Base-by-base conservation (phyloP, 352 stramenopile genomes). In the Elongisporangium anandrum region DNA sequence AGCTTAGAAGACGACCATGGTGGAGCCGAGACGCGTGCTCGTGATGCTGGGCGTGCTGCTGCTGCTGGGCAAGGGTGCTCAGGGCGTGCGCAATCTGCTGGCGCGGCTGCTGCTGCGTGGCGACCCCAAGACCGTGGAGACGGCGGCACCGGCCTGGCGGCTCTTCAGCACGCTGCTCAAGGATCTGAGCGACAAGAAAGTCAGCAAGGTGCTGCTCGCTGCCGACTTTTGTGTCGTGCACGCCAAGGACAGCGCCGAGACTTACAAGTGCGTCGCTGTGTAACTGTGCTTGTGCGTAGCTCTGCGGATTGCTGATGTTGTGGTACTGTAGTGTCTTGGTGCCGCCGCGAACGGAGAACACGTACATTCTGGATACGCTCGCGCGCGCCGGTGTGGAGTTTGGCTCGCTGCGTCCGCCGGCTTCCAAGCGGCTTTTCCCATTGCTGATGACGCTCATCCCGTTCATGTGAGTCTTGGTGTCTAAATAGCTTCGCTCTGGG, bases 91-190 rank as follows among this genome's bases (percentile, higher is more conserved):
- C 21, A 63, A 65, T 12, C 52, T 72, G 52, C 57, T 77, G 17
- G 20, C 54, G 19, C 19, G 47, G 26, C 19, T 75, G 6, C 56
- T 68, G 21, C 48, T 59, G 22, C 47, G 52, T 54, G 20, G 56
- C 21, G 66, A 52, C 24, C 39, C 68, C 15, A 60, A 61, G 15
- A 61, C 66, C 0, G 64, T 70, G 0, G 59, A 62, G 0, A 56
- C 64, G 1, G 24, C 57, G 24, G 60, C 68, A 23, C 41, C 61
- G 13, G 56, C 70, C 24, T 90, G 76, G 74, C 72, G 68, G 19
- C 68, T 94, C n/a, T 92, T 94, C 45, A 94, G 84, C 57, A 52
- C 38, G n/a, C 85, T 94, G 53, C 64, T 94, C 7, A 21, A 60
- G 15, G 81, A 94, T 58, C 57, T 90, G 23, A 61, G 45, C 4